Conservation (phyloP, 1,139 yeast species). For the Geotrichum carabidarum region DNA sequence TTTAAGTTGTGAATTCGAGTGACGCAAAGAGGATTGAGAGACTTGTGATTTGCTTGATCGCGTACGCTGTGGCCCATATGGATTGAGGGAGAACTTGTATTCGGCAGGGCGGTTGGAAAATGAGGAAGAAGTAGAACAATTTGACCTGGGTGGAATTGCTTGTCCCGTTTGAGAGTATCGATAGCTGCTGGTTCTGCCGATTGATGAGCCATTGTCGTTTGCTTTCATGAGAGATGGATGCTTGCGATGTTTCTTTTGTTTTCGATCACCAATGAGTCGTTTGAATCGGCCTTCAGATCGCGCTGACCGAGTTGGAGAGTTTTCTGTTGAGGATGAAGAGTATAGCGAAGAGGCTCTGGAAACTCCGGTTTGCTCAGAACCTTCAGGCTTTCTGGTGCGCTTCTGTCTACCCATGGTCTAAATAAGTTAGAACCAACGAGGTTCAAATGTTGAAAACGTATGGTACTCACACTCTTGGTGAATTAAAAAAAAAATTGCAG, state of each 20-base stretch:
- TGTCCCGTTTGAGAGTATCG: too few relatives aligned
- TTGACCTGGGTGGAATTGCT: too few relatives aligned
- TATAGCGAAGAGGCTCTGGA: neutral
- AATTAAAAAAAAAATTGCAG: too few relatives aligned
- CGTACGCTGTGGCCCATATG: neutral
- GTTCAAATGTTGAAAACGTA: too few relatives aligned
- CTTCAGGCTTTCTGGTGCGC: slow-evolving; percentile 1
- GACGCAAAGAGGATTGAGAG: neutral
- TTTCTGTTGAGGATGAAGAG: neutral
- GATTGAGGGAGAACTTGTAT: neutral
- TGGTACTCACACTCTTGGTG: too few relatives aligned
- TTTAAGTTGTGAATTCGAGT: neutral
- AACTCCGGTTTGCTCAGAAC: too few relatives aligned
- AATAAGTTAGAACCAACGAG: neutral
- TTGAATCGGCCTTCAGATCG: neutral
- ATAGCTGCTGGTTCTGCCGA: neutral
- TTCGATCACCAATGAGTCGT: neutral
- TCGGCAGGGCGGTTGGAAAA: slow-evolving; percentile 8
- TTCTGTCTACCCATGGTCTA: slow-evolving; percentile 8
- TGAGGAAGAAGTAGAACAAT: neutral
- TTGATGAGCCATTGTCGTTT: too few relatives aligned
- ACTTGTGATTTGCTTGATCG: neutral
- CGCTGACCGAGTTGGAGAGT: neutral
- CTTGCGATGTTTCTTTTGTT: slow-evolving; percentile 8
- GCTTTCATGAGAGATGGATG: neutral